Percentiles rank a stretch among this genome's conserved stretches.
Conservation (phyloP, 1,284 basidiomycete genomes). For the Leccinum pallidistipes region DNA sequence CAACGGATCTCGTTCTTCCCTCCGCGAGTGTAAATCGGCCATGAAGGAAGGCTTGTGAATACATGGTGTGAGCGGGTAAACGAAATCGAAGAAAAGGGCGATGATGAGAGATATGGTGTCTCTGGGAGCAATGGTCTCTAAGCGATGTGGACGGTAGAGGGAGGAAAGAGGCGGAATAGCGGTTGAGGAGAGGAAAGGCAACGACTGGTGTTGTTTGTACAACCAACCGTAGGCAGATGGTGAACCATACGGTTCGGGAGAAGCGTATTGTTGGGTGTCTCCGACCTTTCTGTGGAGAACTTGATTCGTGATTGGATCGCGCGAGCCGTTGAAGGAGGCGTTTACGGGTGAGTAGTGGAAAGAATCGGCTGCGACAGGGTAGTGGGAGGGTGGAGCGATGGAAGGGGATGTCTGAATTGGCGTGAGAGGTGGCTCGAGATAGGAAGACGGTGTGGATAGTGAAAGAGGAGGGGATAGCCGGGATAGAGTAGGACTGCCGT, state of each 20-base stretch:
- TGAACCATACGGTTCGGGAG: conserved; percentile 52
- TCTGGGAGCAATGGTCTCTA: conserved; percentile 75
- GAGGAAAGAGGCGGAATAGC: conserved; percentile 70
- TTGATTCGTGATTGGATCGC: conserved; percentile 28
- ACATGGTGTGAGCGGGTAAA: conserved; percentile 83
- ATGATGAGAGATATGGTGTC: conserved; percentile 79
- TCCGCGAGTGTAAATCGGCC: conserved; percentile 72
- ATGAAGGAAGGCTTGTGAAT: conserved; percentile 84
- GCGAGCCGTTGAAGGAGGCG: conserved; percentile 38
- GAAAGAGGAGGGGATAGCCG: conserved; percentile 47
- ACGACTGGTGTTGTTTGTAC: conserved; percentile 60
- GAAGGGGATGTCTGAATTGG: conserved; percentile 40
- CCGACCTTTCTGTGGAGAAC: conserved; percentile 40
- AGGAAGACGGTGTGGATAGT: conserved; percentile 47
- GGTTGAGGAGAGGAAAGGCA: conserved; percentile 48
- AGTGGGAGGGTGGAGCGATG: conserved; percentile 62
- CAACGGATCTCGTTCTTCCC: conserved; percentile 82
- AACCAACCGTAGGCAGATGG: conserved; percentile 72
- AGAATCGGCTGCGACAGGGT: conserved; percentile 69
- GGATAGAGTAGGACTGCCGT: conserved; percentile 52
- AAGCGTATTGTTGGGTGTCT: conserved; percentile 43
- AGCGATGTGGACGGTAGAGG: conserved; percentile 69
- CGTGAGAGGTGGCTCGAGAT: conserved; percentile 51
- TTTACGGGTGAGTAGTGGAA: conserved; percentile 47
- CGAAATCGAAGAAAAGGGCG: conserved; percentile 85